Evolutionary conservation across 176 grass and related monocot species (phyloP), one percentile per base, ranked within the genome.

Genomic region (Puccinellia tenuiflora): DNA sequence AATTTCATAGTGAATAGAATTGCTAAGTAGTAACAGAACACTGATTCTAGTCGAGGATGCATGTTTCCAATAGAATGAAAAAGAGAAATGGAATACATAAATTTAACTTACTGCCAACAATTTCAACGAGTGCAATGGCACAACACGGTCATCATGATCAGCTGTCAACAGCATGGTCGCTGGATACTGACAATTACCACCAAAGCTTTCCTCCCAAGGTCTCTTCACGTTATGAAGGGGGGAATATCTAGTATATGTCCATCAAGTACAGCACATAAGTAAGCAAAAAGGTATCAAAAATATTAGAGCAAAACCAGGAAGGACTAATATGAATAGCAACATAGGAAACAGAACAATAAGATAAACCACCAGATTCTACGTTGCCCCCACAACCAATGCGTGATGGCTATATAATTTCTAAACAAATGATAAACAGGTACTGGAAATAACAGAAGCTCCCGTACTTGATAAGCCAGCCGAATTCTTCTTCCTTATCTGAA

Each of bases 91-190:
- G 20, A 69, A 61, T 37, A 80, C 17, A 47, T 25, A 74, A 78
- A 72, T 83, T 73, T 25, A 83, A 90, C 91, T 97, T 91, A 97
- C 95, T 28, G 95, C 92, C 85, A 97, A 83, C 43, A 94, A 68
- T 81, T 97, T 97, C 88, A 97, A 74, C 48, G 95, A 97, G 71
- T 97, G 95, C 78, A 94, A 88, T 43, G 95, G 95, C 31, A 97
- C 95, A 63, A 97, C 95, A 70, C 90, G 95, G 51, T 97, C 95
- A 75, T 97, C 95, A 61, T 97, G 95, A 83, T 94, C 92, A 80
- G 90, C 95, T 51, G 92, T 97, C 78, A 97, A 90, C 30, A 97
- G 60, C 92, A 97, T 94, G 67, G 84, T 92, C 75, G 95, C 77
- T 60, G 95, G 90, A 81, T 95, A 93, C 61, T 93, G 92, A 62